phyloP scores from a whole-genome alignment of 163 green algal genomes.

The Scenedesmus sp. region DNA sequence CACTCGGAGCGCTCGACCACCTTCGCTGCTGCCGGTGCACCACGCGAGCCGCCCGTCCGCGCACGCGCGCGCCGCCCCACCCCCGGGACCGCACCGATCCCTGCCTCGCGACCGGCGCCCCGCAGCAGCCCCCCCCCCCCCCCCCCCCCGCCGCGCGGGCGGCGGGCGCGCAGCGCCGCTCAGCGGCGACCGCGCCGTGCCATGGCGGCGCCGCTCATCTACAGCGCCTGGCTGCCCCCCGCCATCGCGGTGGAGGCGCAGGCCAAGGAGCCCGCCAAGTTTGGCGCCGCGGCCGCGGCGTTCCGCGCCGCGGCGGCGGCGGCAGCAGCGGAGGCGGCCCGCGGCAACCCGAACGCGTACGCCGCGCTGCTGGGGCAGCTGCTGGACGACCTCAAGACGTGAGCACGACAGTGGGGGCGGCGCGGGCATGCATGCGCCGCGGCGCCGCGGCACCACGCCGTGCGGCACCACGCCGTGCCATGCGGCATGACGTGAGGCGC shows the following conservation, averaged over 20 bases:
- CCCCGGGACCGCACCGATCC: too few relatives aligned
- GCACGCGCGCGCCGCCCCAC: too few relatives aligned
- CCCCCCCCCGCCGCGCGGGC: too few relatives aligned
- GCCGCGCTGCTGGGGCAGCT: slow-evolving; percentile 24
- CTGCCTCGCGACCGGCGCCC: too few relatives aligned
- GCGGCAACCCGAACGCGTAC: slow-evolving; percentile 25
- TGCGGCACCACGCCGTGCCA: too few relatives aligned
- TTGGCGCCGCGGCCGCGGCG: slow-evolving; percentile 10
- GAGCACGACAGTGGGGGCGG: neutral
- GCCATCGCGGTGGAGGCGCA: neutral
- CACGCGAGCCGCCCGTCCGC: too few relatives aligned
- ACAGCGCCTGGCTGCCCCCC: slow-evolving; percentile 24
- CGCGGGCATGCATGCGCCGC: slow-evolving; percentile 20
- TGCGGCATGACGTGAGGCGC: neutral
- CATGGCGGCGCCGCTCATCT: too few relatives aligned
- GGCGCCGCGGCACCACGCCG: neutral
- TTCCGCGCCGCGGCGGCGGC: slow-evolving; percentile 4
- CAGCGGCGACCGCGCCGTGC: too few relatives aligned
- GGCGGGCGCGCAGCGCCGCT: too few relatives aligned
- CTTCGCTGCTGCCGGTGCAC: too few relatives aligned
- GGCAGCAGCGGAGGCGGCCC: slow-evolving; percentile 2
- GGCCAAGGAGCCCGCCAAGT: neutral
- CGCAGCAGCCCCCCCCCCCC: too few relatives aligned
- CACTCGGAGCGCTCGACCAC: too few relatives aligned
- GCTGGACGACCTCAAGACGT: slow-evolving; percentile 46